Evolutionary conservation across 2,329 filamentous ascomycete genomes (phyloP).

Genomic region (Blastomyces silverae): DNA sequence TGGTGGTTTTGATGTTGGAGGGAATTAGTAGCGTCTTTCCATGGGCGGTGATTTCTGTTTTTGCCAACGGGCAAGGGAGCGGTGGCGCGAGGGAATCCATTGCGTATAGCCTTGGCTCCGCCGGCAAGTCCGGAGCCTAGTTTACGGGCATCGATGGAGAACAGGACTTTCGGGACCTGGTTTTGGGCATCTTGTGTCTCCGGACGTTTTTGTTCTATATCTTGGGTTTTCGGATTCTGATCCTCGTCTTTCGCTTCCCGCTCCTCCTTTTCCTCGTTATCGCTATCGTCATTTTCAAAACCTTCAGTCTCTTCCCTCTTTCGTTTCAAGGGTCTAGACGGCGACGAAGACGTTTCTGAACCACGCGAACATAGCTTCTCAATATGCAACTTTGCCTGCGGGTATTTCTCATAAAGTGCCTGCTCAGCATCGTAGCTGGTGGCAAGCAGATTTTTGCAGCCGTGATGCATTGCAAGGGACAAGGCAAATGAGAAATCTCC

Average conservation of each 20-base stretch:
- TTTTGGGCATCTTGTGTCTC: constrained; percentile 6
- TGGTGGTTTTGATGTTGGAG: constrained; percentile 1
- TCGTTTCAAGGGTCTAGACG: constrained; percentile 16
- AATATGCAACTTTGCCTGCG: constrained; percentile 58
- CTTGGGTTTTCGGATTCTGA: neutral
- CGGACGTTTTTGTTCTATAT: neutral
- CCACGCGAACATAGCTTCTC: constrained; percentile 32
- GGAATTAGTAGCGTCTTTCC: neutral
- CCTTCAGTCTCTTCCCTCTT: constrained; percentile 22
- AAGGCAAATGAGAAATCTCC: constrained; percentile 46
- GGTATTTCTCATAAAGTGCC: constrained; percentile 63
- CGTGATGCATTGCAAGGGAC: constrained; percentile 39
- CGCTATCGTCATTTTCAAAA: constrained; percentile 11
- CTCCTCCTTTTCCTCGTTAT: constrained; percentile 4
- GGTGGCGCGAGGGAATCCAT: constrained; percentile 30
- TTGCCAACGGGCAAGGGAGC: neutral
- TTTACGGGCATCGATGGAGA: constrained; percentile 42
- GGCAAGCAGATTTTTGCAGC: constrained; percentile 36
- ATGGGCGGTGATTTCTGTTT: neutral
- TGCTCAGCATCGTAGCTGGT: constrained; percentile 43
- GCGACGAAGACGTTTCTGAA: neutral
- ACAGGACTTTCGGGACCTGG: constrained; percentile 32
- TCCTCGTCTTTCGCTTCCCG: constrained; percentile 11
- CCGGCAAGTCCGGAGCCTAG: constrained; percentile 33
- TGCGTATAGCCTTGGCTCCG: constrained; percentile 41